A percentile compares a stretch with the other conserved stretches of the same genome.
phyloP scores from a whole-genome alignment of 805 yeast species.

The Metschnikowia koreensis region DNA sequence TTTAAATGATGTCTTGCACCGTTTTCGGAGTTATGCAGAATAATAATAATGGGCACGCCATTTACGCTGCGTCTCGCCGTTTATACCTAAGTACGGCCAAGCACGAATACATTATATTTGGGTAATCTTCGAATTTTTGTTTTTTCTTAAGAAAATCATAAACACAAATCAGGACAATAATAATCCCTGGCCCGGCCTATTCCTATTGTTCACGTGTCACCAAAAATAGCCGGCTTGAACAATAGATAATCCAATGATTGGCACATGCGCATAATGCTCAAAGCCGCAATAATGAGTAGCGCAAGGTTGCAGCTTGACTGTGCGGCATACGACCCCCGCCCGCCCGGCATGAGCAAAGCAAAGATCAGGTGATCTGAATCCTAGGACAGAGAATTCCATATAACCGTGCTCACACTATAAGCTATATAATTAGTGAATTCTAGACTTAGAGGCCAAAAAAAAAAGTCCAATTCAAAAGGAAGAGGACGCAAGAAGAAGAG shows the following conservation, averaged over 20 bases:
- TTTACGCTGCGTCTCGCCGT: no score
- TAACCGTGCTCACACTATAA: no score
- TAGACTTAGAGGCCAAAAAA: background rate
- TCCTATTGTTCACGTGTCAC: background rate
- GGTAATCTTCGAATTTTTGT: no score
- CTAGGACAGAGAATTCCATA: background rate
- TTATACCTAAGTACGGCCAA: no score
- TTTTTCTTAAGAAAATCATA: background rate
- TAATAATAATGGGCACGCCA: background rate
- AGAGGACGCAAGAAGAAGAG: background rate
- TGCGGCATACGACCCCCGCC: background rate
- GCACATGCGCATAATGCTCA: background rate
- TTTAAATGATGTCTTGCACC: no score
- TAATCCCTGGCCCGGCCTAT: background rate
- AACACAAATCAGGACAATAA: no score
- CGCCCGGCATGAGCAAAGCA: background rate
- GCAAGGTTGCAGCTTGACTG: background rate
- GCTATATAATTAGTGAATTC: no score
- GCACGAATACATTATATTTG: no score
- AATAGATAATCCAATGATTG: background rate
- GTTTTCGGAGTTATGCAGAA: background rate
- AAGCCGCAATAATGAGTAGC: background rate
- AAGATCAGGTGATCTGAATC: constrained; percentile 1
- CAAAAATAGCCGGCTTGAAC: background rate
- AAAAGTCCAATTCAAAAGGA: background rate